A percentile compares a stretch with the other conserved stretches of the same genome.
These are phyloP conservation scores for Tolypocladium inflatum DNA, from an alignment of 2,329 filamentous ascomycete genomes.

Conservation along the genomic window DNA sequence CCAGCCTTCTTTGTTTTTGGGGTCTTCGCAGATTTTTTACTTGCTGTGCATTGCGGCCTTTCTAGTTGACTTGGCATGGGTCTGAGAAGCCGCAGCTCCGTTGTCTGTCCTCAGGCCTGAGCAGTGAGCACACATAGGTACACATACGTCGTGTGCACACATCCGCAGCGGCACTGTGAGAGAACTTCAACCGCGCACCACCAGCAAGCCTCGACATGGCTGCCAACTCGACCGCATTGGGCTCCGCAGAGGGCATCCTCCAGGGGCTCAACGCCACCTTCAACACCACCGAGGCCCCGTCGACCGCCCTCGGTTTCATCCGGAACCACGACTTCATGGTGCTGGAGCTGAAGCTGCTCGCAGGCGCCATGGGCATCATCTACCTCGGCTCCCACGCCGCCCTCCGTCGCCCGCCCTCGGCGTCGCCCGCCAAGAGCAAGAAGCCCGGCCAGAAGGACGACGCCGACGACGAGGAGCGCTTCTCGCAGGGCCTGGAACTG, in stretches of 20 bases:
- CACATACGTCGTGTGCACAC: background rate
- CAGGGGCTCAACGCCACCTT: constrained; percentile 20
- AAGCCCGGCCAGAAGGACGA: constrained; percentile 31
- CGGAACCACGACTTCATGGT: constrained; percentile 31
- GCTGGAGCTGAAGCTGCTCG: constrained; percentile 37
- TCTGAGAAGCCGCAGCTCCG: background rate
- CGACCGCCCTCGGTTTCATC: constrained; percentile 18
- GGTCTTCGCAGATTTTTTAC: rapidly evolving
- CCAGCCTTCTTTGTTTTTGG: too few species aligned
- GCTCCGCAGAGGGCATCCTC: constrained; percentile 9
- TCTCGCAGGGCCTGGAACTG: constrained; percentile 42
- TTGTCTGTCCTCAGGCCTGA: background rate
- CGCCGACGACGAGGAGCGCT: constrained; percentile 36
- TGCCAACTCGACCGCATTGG: constrained; percentile 9
- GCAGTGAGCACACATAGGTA: too few species aligned
- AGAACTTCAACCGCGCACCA: background rate
- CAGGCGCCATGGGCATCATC: constrained; percentile 72
- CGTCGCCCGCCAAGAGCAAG: constrained; percentile 47
- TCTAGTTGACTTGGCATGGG: background rate
- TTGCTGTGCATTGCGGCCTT: background rate
- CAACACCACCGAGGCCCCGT: constrained; percentile 10
- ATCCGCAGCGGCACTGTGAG: background rate
- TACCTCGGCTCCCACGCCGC: constrained; percentile 80
- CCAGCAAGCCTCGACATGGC: constrained; percentile 3
- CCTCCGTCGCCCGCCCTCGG: constrained; percentile 72